Evolutionary conservation across 2,329 filamentous ascomycete genomes (phyloP).

Genomic region (Venturia asperata): DNA sequence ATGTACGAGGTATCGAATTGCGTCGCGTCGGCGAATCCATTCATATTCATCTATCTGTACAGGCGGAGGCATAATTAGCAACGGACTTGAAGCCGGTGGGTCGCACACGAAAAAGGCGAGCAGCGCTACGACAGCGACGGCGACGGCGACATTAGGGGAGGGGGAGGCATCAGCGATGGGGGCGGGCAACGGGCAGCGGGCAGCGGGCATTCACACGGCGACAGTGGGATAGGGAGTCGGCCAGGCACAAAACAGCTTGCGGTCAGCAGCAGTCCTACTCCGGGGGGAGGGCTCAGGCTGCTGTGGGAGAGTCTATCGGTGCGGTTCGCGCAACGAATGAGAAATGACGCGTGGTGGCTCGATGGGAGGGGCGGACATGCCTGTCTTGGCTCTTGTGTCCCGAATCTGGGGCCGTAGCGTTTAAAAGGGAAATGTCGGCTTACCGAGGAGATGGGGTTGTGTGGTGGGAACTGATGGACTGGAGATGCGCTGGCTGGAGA

Average conservation of each 20-base stretch:
- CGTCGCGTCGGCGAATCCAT: slow-evolving; percentile 9
- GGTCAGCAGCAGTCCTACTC: not conserved
- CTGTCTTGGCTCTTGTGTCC: not conserved
- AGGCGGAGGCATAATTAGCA: not conserved
- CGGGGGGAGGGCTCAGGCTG: not conserved
- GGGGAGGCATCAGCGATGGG: not conserved
- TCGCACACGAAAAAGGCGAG: slow-evolving; percentile 2
- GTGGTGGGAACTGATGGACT: slow-evolving; percentile 1
- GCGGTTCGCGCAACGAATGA: slow-evolving; percentile 13
- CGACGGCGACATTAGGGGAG: not conserved
- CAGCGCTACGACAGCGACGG: not conserved
- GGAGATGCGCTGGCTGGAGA: not conserved
- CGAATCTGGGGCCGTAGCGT: not conserved
- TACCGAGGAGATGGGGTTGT: slow-evolving; percentile 12
- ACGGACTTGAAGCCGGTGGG: not conserved
- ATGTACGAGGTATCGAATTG: slow-evolving; percentile 10
- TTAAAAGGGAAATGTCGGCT: not conserved
- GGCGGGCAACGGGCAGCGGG: too few species aligned
- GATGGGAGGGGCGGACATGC: not conserved
- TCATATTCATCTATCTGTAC: slow-evolving; percentile 12
- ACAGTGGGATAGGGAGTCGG: not conserved
- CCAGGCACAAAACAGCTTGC: not conserved
- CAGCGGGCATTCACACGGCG: not conserved
- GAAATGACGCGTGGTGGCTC: slow-evolving; percentile 9
- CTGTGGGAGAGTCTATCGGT: slow-evolving; percentile 3